phyloP scores from a whole-genome alignment of 1,139 yeast species.

The Meyerozyma athensensis region DNA sequence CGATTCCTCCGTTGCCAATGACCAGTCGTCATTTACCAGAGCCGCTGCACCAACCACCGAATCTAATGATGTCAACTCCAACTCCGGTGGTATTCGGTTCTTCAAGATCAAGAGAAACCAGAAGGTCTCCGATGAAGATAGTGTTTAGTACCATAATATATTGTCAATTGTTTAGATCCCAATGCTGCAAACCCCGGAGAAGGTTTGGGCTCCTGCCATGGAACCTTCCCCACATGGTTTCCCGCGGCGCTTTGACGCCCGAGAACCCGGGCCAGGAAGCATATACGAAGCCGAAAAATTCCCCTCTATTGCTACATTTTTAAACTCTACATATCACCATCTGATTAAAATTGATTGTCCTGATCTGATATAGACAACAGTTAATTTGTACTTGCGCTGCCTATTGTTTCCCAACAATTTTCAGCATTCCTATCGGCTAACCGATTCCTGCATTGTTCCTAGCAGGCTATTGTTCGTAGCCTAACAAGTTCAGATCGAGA shows the following conservation, averaged over 20 bases:
- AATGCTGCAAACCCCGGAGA: background rate
- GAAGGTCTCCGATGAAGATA: slow-evolving; percentile 55
- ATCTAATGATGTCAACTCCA: slow-evolving; percentile 32
- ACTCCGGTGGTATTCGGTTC: slow-evolving; percentile 65
- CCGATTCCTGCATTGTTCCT: too few relatives aligned
- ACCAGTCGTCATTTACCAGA: slow-evolving; percentile 46
- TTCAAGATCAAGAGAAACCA: slow-evolving; percentile 72
- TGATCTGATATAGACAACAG: too few relatives aligned
- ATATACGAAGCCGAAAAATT: too few relatives aligned
- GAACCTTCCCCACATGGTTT: background rate
- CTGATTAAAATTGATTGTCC: too few relatives aligned
- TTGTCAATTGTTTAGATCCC: background rate
- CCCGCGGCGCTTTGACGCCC: background rate
- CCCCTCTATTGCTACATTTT: too few relatives aligned
- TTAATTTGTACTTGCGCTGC: too few relatives aligned
- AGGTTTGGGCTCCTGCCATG: too few relatives aligned
- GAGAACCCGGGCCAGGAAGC: background rate
- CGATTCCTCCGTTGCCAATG: slow-evolving; percentile 17
- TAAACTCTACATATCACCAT: too few relatives aligned
- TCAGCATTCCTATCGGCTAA: too few relatives aligned
- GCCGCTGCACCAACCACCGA: slow-evolving; percentile 24
- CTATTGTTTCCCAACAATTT: too few relatives aligned
- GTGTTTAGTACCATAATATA: slow-evolving; percentile 33
- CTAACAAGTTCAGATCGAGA: too few relatives aligned
- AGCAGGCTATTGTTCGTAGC: too few relatives aligned